Evolutionary conservation across 805 yeast species (phyloP), one percentile per base, ranked within the genome.

Genomic region (Suhomyces vadensis): DNA sequence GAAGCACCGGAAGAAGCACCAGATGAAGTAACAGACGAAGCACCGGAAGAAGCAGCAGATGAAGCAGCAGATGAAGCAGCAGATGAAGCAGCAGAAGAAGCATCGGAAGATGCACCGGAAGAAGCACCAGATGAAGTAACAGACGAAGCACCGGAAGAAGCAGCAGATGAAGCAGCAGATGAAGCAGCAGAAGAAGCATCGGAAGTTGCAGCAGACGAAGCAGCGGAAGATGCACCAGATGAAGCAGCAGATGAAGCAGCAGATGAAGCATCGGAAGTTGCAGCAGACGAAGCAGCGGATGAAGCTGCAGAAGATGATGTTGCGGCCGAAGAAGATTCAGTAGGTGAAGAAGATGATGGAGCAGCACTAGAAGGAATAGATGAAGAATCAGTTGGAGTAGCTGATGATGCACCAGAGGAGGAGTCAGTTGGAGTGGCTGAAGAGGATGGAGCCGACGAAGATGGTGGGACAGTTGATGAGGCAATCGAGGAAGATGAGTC

Each of bases 61-160:
- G 49, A 39, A 7, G 26, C 29, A 17, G 46, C 46, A 10, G 33
- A 46, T 24, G 46, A 39, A 5, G 23, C 31, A 24, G 26, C 41
- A 6, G 19, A 22, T 11, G 50, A 48, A n/a, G 49, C 13, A 2
- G 48, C 46, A 13, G 35, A 20, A 2, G 56, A 45, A 5, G 24
- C 29, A 33, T 10, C 17, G n/a, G 31, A 11, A 4, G 31, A 13
- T 6, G 56, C 33, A 35, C 54, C 48, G 39, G 54, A 52, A 5
- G 53, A 29, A 13, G 45, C 31, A 8, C 19, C 7, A 29, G 33
- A 29, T 14, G 20, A 16, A 29, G 20, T n/a, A 29, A 5, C 1
- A 3, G 33, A 29, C 1, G 33, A 16, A 29, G 33, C 19, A 10
- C 65, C 64, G 25, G 49, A 21, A 35, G 59, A 58, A 6, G 37